Conservation (phyloP, 805 yeast species). For the Saturnispora gosingensis region DNA sequence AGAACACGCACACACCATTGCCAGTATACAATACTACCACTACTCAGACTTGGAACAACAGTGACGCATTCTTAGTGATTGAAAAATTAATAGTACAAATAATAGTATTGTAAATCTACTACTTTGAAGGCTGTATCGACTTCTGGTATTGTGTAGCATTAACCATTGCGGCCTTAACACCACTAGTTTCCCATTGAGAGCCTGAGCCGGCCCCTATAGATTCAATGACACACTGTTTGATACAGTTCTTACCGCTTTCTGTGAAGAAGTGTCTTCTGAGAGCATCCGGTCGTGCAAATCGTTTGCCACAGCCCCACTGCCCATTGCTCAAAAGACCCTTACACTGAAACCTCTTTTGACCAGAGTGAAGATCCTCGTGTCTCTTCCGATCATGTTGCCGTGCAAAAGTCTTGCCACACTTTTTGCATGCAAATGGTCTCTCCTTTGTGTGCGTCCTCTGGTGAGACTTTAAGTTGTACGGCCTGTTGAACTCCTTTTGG, state of each 20-base stretch:
- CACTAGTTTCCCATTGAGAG: constrained; percentile 6
- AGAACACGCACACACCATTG: no score
- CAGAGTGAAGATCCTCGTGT: constrained; percentile 48
- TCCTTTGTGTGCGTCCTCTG: constrained; percentile 75
- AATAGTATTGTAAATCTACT: not conserved
- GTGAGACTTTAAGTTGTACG: constrained; percentile 84
- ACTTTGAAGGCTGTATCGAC: not conserved
- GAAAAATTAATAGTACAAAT: not conserved
- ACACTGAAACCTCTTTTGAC: constrained; percentile 68
- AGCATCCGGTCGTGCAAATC: constrained; percentile 75
- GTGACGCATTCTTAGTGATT: not conserved
- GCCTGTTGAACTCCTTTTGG: constrained; percentile 39
- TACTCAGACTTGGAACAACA: no score
- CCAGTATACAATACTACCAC: no score
- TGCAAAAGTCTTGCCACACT: constrained; percentile 19
- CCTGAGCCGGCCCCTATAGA: constrained; percentile 4
- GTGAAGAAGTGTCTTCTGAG: constrained; percentile 72
- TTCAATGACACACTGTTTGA: constrained; percentile 49
- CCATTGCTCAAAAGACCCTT: constrained; percentile 46
- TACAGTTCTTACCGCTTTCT: constrained; percentile 67
- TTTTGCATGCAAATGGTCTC: constrained; percentile 48
- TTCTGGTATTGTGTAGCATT: constrained; percentile 6
- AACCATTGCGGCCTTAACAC: constrained; percentile 12
- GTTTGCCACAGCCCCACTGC: constrained; percentile 75
- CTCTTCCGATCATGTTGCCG: constrained; percentile 6